Evolutionary conservation across 768 basidiomycete species (phyloP), one percentile per base, ranked within the genome.

Genomic region (Naganishia kalamii): DNA sequence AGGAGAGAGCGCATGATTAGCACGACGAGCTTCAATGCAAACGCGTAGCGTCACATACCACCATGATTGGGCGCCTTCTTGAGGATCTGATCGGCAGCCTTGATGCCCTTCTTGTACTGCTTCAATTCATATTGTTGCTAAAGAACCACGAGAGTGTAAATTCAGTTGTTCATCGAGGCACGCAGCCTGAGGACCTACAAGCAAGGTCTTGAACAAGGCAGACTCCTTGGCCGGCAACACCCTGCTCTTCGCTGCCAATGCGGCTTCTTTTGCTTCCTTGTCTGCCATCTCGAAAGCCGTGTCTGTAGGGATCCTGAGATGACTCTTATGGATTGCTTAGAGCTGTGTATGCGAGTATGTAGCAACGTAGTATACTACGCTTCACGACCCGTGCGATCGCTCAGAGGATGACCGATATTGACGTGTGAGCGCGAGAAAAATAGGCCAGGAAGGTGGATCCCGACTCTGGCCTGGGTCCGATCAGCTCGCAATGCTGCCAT

Each of bases 31-130:
- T 33, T 23, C 15, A 40, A 21, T n/a, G 23, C 4, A 4, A 62
- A 10, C 46, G 41, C 27, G 23, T 23, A 25, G 6, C 15, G 7
- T 29, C 17, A 70, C 85, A 51, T 72, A 91, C 94, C 93, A 72
- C 94, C 96, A 82, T 99, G 92, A 46, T 94, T 87, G 0, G 96
- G 92, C 72, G 87, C 85, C 81, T 94, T 96, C 81, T 91, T 93
- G 76, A 99, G 85, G 76, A 98, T 92, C 72, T 86, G 85, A 79
- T 97, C 92, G 1, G 91, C 90, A 7, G 88, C 85, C 78, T 96
- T 96, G 66, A 88, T 83, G 25, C 87, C 93, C 72, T 90, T 90
- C 72, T 91, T 87, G 76, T 92, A 86, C 73, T 90, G 87, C 72
- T 89, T 85, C 12, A 86, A 83, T 79, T 99, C 96, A 78, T 98